phyloP scores from a whole-genome alignment of 2,329 filamentous ascomycete species.

The Colletotrichum lindemuthianum region DNA sequence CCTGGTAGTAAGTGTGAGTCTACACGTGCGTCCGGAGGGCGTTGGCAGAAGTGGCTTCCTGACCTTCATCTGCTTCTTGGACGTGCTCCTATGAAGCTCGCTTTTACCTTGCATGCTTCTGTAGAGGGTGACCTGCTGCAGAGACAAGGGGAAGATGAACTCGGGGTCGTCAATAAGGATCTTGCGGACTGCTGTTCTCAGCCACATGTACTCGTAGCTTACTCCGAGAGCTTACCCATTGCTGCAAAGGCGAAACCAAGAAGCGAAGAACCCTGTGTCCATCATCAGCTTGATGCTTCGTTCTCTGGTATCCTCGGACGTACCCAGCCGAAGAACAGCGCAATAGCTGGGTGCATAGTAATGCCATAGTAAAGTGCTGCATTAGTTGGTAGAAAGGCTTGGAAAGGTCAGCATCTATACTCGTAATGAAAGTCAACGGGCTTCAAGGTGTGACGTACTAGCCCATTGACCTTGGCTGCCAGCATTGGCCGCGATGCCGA shows the following conservation, averaged over 20 bases:
- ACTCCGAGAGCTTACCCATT: conserved; percentile 49
- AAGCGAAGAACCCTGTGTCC: conserved; percentile 13
- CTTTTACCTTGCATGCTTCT: conserved; percentile 32
- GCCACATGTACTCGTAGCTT: neutral
- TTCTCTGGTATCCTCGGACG: conserved; percentile 59
- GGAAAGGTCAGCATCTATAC: neutral
- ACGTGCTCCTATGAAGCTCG: conserved; percentile 22
- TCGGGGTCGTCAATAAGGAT: conserved; percentile 68
- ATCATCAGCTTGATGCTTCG: neutral
- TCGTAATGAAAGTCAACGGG: neutral
- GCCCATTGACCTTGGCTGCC: conserved; percentile 33
- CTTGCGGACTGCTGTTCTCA: conserved; percentile 46
- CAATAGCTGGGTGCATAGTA: conserved; percentile 61
- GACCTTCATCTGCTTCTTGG: conserved; percentile 27
- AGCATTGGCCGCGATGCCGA: conserved; percentile 60
- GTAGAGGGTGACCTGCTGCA: conserved; percentile 30
- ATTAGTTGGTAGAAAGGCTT: conserved; percentile 44
- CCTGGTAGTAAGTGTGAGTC: conserved; percentile 47
- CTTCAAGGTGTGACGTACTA: neutral
- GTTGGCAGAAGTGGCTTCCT: neutral
- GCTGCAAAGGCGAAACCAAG: conserved; percentile 58
- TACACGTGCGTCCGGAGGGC: too few relatives aligned
- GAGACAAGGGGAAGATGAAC: conserved; percentile 40
- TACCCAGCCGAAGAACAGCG: conserved; percentile 68
- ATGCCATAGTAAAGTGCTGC: conserved; percentile 67